Percentiles rank a stretch among this genome's conserved stretches.
These are phyloP conservation scores for Ganoderma lucidum DNA, from an alignment of 1,284 basidiomycete genomes.

Conservation along the genomic window DNA sequence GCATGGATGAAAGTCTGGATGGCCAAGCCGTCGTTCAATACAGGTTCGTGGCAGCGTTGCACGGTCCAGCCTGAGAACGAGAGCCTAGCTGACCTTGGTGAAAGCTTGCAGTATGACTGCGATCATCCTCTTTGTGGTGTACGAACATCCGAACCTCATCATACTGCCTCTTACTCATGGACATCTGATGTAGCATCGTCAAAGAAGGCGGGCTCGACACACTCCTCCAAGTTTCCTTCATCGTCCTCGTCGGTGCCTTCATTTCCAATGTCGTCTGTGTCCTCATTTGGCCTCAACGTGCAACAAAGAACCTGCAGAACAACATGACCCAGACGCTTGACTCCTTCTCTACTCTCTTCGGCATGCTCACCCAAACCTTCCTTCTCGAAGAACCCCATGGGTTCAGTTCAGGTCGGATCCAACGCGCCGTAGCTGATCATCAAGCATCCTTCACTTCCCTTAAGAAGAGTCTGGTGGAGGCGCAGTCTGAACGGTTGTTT, in stretches of 20 bases:
- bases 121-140: conserved; percentile 89
- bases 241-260: conserved; percentile 78
- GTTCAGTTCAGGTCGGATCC: conserved; percentile 67
- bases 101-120: conserved; percentile 91
- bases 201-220: conserved; percentile 89
- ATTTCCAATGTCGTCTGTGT: conserved; percentile 90
- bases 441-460: conserved; percentile 89
- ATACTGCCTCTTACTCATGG: conserved; percentile 17
- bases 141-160: conserved; percentile 40
- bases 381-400: conserved; percentile 78
- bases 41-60: conserved; percentile 59
- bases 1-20: conserved; percentile 94
- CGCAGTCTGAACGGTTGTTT: conserved; percentile 81
- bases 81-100: conserved; percentile 8
- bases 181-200: conserved; percentile 63
- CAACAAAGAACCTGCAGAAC: conserved; percentile 82
- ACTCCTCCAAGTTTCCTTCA: conserved; percentile 77
- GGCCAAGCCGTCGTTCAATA: conserved; percentile 89
- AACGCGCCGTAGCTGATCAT: conserved; percentile 81
- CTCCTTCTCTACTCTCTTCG: conserved; percentile 87
- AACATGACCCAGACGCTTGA: conserved; percentile 88
- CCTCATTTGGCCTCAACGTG: conserved; percentile 84
- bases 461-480: conserved; percentile 85
- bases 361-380: conserved; percentile 84
- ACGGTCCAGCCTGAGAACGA: not conserved